Conservation (phyloP, 495 filamentous ascomycete genomes). For the Penicillium lagena region DNA sequence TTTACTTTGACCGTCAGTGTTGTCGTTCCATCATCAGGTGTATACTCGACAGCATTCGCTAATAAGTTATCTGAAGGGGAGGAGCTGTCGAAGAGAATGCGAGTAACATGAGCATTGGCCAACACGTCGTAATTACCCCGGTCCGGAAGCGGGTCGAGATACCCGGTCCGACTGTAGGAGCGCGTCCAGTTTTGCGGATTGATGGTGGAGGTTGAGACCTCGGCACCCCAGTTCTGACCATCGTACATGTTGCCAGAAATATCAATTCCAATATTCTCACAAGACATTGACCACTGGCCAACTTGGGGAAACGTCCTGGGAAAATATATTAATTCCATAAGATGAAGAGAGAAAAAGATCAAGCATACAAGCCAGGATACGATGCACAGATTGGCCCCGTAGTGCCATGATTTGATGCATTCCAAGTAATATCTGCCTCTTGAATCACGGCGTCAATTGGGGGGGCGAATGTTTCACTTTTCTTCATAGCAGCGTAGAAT, state of each 20-base stretch:
- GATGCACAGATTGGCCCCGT: slow-evolving; percentile 41
- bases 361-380: slow-evolving; percentile 38
- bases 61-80: slow-evolving; percentile 16
- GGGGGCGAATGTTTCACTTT: slow-evolving; percentile 37
- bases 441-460: slow-evolving; percentile 24
- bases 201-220: slow-evolving; percentile 27
- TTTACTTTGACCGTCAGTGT: slow-evolving; percentile 26
- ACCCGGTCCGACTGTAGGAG: slow-evolving; percentile 27
- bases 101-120: slow-evolving; percentile 38
- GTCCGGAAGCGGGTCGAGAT: slow-evolving; percentile 34
- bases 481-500: slow-evolving; percentile 27
- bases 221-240: slow-evolving; percentile 21
- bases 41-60: slow-evolving; percentile 26
- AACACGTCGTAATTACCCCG: slow-evolving; percentile 37
- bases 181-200: slow-evolving; percentile 29
- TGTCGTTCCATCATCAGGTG: slow-evolving; percentile 17
- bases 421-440: slow-evolving; percentile 33
- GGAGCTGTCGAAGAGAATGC: slow-evolving; percentile 29
- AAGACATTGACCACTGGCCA: slow-evolving; percentile 18
- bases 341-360: background rate
- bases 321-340: background rate
- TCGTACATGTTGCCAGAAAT: slow-evolving; percentile 24
- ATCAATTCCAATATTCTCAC: slow-evolving; percentile 18
- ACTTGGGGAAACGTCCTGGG: slow-evolving; percentile 24
- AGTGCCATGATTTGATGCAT: slow-evolving; percentile 26